Evolutionary conservation across 257 asterid species (phyloP).

Genomic region (Coffea eugenioides): DNA sequence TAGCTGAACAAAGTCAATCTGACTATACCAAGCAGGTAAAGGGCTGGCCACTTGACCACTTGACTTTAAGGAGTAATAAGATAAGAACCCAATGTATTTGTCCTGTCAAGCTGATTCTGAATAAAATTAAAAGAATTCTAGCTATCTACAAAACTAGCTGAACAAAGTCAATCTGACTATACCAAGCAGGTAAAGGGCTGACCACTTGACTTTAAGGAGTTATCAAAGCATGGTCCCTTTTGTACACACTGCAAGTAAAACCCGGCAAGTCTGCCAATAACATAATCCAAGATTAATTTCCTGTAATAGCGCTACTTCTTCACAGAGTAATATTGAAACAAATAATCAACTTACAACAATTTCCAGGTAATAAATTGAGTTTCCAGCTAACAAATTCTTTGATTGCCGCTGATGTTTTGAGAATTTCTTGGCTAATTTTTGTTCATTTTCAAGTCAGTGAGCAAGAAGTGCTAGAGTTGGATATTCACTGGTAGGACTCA

Average conservation of each 20-base stretch:
- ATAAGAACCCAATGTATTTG: constrained; percentile 71
- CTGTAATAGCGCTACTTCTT: background rate
- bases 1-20: background rate
- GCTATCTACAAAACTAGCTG: background rate
- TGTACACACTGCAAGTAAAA: constrained; percentile 88
- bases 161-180: constrained; percentile 13
- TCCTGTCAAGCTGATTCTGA: constrained; percentile 40
- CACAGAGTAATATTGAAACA: background rate
- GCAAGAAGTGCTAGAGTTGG: no score
- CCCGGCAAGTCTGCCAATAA: constrained; percentile 79
- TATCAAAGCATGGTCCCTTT: constrained; percentile 80
- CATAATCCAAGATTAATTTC: constrained; percentile 20
- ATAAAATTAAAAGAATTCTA: constrained; percentile 6
- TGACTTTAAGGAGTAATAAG: constrained; percentile 89
- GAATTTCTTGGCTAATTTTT: no score
- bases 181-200: constrained; percentile 89
- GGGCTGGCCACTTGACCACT: no score
- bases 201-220: constrained; percentile 97
- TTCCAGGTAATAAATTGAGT: background rate
- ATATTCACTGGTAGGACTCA: no score
- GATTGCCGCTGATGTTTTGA: no score
- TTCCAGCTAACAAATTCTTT: no score
- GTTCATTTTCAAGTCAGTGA: no score
- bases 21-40: constrained; percentile 70
- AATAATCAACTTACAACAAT: background rate